Evolutionary conservation across 129 eudicot species (phyloP), one percentile per base, ranked within the genome.

Genomic region (Silybum marianum): DNA sequence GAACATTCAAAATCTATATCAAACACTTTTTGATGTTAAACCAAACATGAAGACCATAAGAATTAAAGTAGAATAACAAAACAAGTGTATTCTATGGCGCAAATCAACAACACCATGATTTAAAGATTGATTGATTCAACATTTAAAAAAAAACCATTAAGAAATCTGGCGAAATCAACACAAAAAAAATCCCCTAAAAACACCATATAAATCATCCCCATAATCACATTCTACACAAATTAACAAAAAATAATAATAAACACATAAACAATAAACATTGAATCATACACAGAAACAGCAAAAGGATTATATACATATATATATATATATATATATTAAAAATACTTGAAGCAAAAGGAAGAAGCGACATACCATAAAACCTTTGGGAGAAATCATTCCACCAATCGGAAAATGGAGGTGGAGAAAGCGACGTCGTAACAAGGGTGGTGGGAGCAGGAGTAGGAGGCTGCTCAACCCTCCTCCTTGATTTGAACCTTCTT

Each of bases 361-460:
- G 83, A 9, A 12, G 14, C 9, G 71, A 30, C 54, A 72, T 90
- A 90, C 93, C 91, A 73, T 78, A 73, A 81, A 87, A 74, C 78
- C 91, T 86, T 83, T 85, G 82, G 81, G 91, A 78, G 85, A 90
- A 90, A 44, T 81, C 80, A 66, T 65, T 81, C 94, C 94, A 90
- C 91, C 94, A 90, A 84, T 90, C 94, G 78, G 78, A 75, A 26
- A 83, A 70, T 32, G 58, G 80, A 63, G 84, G 73, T 9, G 46
- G 88, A 78, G 78, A 14, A 51, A 23, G 70, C 71, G 78, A 74
- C 70, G 40, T 77, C 78, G 77, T 54, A 9, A 66, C 18, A 42
- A 73, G 77, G 74, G 74, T 54, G 88, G 84, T 77, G 71, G 24
- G 22, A 54, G 74, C 42, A 72, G 16, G 16, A 11, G 13, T 40